Base-by-base conservation (phyloP, 2,329 filamentous ascomycete species). In the Elsinoe batatas region DNA sequence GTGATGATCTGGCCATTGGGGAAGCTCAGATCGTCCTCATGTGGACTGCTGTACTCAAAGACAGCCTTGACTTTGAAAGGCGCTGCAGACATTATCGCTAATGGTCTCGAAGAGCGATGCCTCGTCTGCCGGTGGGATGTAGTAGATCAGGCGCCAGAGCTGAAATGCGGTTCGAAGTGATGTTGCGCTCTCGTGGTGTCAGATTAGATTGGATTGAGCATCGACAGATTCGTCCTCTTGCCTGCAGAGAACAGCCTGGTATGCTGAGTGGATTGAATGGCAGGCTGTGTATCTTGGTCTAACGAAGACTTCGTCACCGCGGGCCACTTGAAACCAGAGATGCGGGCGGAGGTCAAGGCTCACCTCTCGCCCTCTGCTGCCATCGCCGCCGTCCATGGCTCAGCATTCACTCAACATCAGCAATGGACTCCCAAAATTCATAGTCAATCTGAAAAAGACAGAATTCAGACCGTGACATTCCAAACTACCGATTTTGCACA, bases 1-100 rank as follows among this genome's bases (percentile, higher is more conserved):
- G 87, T 93, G 68, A 98, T 94, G 71, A 97, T 80, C 74, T 96
- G 91, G 62, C 89, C 90, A 65, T 81, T 75, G 58, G 79, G 71
- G 70, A 98, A 98, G 68, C 82, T 87, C 63, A 98, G 84, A 73
- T 98, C 93, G 72, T 98, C 93, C 64, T 95, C 90, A 71, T 98
- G 91, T 60, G 82, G 81, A 63, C 93, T 97, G 68, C 80, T 77
- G 76, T 98, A 98, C 70, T 97, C 91, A 76, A 87, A 98, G 68
- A 97, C 74, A 64, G 93, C 89, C 79, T 91, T 95, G 76, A 98
- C 93, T 74, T 88, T 94, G 79, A 95, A 96, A 59, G 84, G 83
- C 64, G 78, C 77, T 59, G 69, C 71, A 70, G 84, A 76, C 86
- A 91, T 91, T 47, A 22, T 47, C 35, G 20, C n/a, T 3, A 17